Evolutionary conservation across 768 basidiomycete genomes (phyloP), one percentile per base, ranked within the genome.

Genomic region (Neoboletus subvelutipes): DNA sequence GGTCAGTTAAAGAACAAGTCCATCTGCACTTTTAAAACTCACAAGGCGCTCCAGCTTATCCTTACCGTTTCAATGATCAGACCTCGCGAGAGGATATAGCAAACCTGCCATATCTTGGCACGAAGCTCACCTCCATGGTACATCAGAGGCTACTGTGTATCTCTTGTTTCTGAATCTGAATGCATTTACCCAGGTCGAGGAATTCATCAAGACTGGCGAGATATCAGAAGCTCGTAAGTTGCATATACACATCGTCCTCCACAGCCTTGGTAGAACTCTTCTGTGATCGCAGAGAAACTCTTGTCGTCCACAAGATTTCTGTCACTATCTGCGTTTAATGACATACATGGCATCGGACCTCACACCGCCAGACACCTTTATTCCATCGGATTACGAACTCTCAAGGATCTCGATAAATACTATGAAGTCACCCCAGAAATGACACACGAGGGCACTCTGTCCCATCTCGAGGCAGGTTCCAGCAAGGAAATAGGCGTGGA

Each of bases 321-420:
- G 50, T 70, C 82, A 0, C 77, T 92, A 9, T 78, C 79, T 8
- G 64, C 74, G 0, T 90, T 94, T 64, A 74, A 80, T 15, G 76
- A 81, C 6, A 72, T 94, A 54, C 84, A 94, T 52, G 86, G 89
- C 10, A 85, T 94, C 34, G 92, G 92, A 8, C 77, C 90, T 0
- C 70, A 74, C n/a, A 88, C 80, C 8, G 88, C 92, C 7, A 80
- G 84, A 7, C 74, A 78, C 39, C 76, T 92, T 5, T 90, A 86
- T 67, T 80, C 80, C 33, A 74, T 80, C 42, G 87, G 87, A 2
- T 70, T 91, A 43, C 83, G 90, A 34, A 87, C 83, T 0, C 67
- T 92, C 8, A 79, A 83, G 5, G 85, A 92, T 66, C 78, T 95
- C 45, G 83, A 86, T 57, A 74, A 78, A 40, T 86, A 86, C 64